phyloP scores from a whole-genome alignment of 1,139 yeast species.

The Lipomyces yarrowii region DNA sequence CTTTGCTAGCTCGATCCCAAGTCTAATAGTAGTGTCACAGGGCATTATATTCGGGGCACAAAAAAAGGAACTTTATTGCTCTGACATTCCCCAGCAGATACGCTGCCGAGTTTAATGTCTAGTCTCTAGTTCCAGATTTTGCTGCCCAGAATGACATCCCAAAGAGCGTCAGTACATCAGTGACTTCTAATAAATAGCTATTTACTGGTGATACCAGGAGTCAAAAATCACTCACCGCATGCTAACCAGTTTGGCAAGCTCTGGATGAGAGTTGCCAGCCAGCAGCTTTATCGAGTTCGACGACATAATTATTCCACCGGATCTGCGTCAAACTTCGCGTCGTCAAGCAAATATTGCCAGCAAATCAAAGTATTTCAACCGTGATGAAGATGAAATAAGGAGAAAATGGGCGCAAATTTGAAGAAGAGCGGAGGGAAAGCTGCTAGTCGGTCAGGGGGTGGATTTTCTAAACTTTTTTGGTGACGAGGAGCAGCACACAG shows the following conservation, averaged over 20 bases:
- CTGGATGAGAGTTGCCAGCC: constrained; percentile 92
- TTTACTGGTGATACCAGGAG: not conserved
- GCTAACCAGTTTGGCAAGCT: constrained; percentile 76
- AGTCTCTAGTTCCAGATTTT: not conserved
- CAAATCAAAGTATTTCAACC: not conserved
- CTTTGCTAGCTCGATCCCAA: constrained; percentile 48
- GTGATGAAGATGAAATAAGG: not conserved
- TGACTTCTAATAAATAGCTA: not conserved
- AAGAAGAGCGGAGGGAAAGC: not conserved
- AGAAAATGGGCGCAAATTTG: not conserved
- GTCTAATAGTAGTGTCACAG: constrained; percentile 33
- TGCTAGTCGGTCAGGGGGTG: not conserved
- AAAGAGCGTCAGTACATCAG: not conserved
- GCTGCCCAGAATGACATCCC: not conserved
- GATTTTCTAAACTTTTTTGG: too few species aligned
- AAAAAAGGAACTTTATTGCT: not conserved
- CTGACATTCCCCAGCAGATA: not conserved
- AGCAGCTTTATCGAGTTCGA: constrained; percentile 71
- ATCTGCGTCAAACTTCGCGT: not conserved
- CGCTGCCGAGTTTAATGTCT: not conserved
- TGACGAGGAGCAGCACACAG: too few species aligned
- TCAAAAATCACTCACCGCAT: constrained; percentile 41
- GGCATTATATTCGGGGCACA: not conserved
- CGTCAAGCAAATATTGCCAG: not conserved
- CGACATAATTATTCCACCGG: constrained; percentile 14